Conservation (phyloP, 345 rosid genomes). For the Acer yangbiense region DNA sequence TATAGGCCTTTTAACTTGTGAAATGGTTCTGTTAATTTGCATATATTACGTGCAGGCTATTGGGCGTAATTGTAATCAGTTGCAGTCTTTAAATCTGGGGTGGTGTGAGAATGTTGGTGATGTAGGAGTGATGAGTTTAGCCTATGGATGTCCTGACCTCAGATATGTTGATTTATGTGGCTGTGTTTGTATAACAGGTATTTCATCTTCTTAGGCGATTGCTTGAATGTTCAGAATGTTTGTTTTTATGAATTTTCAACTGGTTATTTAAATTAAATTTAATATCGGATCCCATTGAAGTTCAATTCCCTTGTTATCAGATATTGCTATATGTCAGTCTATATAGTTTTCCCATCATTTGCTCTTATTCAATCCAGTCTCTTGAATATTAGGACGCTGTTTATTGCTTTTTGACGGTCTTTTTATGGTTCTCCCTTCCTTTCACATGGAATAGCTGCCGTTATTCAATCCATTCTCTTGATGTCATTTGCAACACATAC, state of each 20-base stretch:
- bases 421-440: neutral
- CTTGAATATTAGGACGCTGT: neutral
- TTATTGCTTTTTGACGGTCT: neutral
- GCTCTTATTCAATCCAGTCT: neutral
- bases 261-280: neutral
- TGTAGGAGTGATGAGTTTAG: conserved; percentile 81
- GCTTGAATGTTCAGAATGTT: neutral
- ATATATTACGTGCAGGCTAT: conserved; percentile 57
- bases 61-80: conserved; percentile 69
- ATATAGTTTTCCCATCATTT: neutral
- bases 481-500: neutral
- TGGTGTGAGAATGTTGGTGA: conserved; percentile 96
- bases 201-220: neutral
- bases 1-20: neutral
- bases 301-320: neutral
- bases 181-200: conserved; percentile 86
- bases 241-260: neutral
- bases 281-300: neutral
- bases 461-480: neutral
- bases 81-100: conserved; percentile 84
- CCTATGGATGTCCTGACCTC: conserved; percentile 89
- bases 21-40: neutral
- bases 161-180: conserved; percentile 79
- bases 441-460: neutral
- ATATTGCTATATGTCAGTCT: neutral